Base-by-base conservation (phyloP, 164 flowering plant species). In the Annona squamosa region DNA sequence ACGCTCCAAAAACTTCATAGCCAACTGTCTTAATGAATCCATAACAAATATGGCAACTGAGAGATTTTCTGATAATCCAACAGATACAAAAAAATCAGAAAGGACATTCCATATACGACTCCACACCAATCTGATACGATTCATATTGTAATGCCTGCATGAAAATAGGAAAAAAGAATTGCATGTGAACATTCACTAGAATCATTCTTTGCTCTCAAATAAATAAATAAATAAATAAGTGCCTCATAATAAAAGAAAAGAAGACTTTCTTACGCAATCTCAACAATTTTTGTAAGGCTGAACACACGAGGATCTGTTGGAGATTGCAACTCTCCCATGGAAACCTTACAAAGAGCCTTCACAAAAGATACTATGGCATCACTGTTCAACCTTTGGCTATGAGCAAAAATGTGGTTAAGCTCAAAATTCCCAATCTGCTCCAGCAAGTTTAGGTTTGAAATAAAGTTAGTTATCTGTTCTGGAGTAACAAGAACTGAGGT, bases 111-210 rank as follows among this genome's bases (percentile, higher is more conserved):
- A 96, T 76, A 96, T 96, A 67, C 97, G 93, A 79, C 95, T 87
- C 99, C 99, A 96, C 71, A 96, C 98, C 79, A 96, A 82, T 84
- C 99, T 86, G 81, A 96, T 96, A 76, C 98, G 98, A 73, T 87
- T 90, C 99, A 96, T 96, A 76, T 96, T 96, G 81, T 96, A 96
- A 81, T 96, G 99, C 91, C 99, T 96, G 91, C 80, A 85, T 67
- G 77, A 71, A 59, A 57, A 75, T 71, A 65, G 46, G 26, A 69
- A 77, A 63, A 9, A 46, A 44, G 45, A 65, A 7, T 12, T 41
- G 44, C 13, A 44, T 37, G 42, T 13, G 17, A 66, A 66, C 5
- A 12, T 63, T 37, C 13, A 17, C 65, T 37, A 63, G 19, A 5
- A 6, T 63, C 37, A 19, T n/a, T 19, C 5, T 63, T 37, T n/a